Evolutionary conservation across 345 rosid species (phyloP).

Genomic region (Litchi chinensis): DNA sequence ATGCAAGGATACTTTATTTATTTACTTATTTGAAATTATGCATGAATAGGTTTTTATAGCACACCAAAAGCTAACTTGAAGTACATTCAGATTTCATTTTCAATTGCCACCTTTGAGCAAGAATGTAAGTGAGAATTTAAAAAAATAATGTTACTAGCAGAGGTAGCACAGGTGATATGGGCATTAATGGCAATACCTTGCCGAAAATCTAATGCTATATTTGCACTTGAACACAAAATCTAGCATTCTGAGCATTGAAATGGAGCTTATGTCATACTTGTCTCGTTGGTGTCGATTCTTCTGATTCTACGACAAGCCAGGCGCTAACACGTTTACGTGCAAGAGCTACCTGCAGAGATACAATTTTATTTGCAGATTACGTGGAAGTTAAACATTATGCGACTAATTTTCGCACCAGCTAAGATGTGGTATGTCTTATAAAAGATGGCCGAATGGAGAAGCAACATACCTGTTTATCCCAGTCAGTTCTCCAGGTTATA

Average conservation of each 20-base stretch:
- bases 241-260: background rate
- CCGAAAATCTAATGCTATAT: background rate
- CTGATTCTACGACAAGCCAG: slow-evolving; percentile 13
- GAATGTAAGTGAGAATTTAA: no score
- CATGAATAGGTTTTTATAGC: no score
- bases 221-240: background rate
- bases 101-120: no score
- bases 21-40: no score
- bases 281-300: background rate
- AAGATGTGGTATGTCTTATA: background rate
- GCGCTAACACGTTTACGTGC: slow-evolving; percentile 6
- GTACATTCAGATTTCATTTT: no score
- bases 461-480: slow-evolving; percentile 65
- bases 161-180: background rate
- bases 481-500: slow-evolving; percentile 63
- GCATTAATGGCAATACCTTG: background rate
- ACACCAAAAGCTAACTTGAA: no score
- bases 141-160: background rate
- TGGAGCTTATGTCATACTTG: background rate
- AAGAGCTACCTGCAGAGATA: slow-evolving; percentile 14
- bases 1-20: no score
- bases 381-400: no score
- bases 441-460: background rate
- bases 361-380: background rate
- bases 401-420: background rate